These are phyloP conservation scores for Spergularia azorica DNA, from an alignment of 179 eudicot genomes.

Conservation along the genomic window DNA sequence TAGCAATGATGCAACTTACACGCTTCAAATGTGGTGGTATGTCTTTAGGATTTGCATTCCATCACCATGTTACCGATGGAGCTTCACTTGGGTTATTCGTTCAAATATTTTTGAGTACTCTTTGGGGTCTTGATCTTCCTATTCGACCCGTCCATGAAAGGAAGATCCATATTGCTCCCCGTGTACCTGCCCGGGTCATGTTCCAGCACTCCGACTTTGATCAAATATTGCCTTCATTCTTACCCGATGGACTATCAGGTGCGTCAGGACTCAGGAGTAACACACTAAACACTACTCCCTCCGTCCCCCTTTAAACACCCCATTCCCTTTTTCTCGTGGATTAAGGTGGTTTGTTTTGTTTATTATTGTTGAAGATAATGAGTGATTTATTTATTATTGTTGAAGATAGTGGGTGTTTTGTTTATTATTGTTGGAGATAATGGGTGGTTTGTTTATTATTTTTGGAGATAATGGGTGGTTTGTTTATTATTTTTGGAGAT, in stretches of 20 bases:
- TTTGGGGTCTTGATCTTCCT: slow-evolving; percentile 68
- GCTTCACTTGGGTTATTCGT: slow-evolving; percentile 60
- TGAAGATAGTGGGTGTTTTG: too few relatives aligned
- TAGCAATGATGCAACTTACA: slow-evolving; percentile 47
- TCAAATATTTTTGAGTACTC: slow-evolving; percentile 66
- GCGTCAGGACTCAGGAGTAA: background rate
- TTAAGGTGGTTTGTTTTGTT: too few relatives aligned
- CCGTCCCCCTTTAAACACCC: too few relatives aligned
- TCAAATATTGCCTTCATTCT: background rate
- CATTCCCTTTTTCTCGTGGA: too few relatives aligned
- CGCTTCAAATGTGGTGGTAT: slow-evolving; percentile 81
- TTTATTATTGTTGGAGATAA: too few relatives aligned
- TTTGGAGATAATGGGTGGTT: too few relatives aligned
- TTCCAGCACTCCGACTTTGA: slow-evolving; percentile 42
- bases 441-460: too few relatives aligned
- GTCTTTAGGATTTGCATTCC: slow-evolving; percentile 68
- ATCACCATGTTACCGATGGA: slow-evolving; percentile 78
- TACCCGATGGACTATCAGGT: background rate
- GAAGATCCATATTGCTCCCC: slow-evolving; percentile 48
- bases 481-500: too few relatives aligned
- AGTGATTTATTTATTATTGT: too few relatives aligned
- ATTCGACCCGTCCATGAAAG: slow-evolving; percentile 69
- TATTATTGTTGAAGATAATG: too few relatives aligned
- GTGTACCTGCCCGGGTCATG: slow-evolving; percentile 59
- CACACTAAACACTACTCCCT: too few relatives aligned